A percentile compares a stretch with the other conserved stretches of the same genome.
phyloP scores from a whole-genome alignment of 2,329 filamentous ascomycete genomes.

The Macrophomina phaseolina region DNA sequence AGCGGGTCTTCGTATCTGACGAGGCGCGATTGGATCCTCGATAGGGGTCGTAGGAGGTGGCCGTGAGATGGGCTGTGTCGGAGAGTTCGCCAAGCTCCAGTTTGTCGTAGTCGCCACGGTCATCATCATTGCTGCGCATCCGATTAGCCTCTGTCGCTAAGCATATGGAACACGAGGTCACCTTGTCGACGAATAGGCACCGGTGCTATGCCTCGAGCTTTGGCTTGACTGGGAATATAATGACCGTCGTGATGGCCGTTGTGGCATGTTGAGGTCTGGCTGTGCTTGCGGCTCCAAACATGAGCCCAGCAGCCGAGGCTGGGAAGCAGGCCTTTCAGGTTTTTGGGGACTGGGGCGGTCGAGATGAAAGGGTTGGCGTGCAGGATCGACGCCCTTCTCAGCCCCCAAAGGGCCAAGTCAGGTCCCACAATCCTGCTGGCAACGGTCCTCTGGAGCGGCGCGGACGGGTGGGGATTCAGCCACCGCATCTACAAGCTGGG shows the following conservation, averaged over 20 bases:
- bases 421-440: neutral
- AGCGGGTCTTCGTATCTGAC: neutral
- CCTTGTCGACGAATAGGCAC: neutral
- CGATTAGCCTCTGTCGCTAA: neutral
- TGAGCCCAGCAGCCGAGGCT: neutral
- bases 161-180: neutral
- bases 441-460: neutral
- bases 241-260: neutral
- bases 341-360: neutral
- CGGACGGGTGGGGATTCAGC: neutral
- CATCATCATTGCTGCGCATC: neutral
- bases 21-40: neutral
- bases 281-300: neutral
- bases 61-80: neutral
- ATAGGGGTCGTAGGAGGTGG: slow-evolving; percentile 10
- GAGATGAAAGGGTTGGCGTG: neutral
- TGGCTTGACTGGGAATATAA: neutral
- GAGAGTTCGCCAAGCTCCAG: slow-evolving; percentile 21
- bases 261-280: neutral
- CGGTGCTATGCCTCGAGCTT: neutral
- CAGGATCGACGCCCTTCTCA: slow-evolving; percentile 15
- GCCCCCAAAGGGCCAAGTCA: slow-evolving; percentile 6
- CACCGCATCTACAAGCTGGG: neutral
- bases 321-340: neutral
- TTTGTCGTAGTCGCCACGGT: slow-evolving; percentile 2